phyloP scores from a whole-genome alignment of 352 stramenopile species.

The Phytophthora sojae region DNA sequence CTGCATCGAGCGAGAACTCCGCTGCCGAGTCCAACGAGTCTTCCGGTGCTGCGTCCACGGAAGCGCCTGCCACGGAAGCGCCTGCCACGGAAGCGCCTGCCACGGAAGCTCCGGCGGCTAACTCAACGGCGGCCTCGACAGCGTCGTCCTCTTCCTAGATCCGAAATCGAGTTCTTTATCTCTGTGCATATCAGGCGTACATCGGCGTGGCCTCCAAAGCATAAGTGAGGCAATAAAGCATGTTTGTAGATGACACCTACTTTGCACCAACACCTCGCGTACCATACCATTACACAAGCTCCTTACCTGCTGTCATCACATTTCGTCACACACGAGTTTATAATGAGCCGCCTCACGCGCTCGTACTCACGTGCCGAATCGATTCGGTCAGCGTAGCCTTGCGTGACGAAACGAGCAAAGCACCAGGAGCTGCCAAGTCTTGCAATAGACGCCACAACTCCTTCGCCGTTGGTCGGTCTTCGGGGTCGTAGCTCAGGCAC shows the following conservation, averaged over 20 bases:
- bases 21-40: neutral
- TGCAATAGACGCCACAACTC: constrained; percentile 49
- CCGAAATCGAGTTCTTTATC: constrained; percentile 37
- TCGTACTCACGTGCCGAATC: constrained; percentile 31
- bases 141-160: constrained; percentile 31
- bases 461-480: constrained; percentile 58
- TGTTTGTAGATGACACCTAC: constrained; percentile 39
- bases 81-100: neutral
- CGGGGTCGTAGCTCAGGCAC: constrained; percentile 56
- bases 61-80: neutral
- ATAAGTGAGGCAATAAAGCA: constrained; percentile 41
- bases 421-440: constrained; percentile 24
- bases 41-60: neutral
- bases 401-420: constrained; percentile 27
- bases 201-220: constrained; percentile 33
- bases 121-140: constrained; percentile 6
- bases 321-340: neutral
- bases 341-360: constrained; percentile 14
- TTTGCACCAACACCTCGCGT: constrained; percentile 5
- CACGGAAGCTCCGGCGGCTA: constrained; percentile 5
- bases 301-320: neutral
- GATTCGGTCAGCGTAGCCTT: constrained; percentile 35
- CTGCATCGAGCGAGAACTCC: neutral
- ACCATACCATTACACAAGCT: neutral
- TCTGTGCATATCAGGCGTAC: constrained; percentile 39